Conservation (phyloP, 164 flowering plant genomes). For the Euptelea pleiosperma region DNA sequence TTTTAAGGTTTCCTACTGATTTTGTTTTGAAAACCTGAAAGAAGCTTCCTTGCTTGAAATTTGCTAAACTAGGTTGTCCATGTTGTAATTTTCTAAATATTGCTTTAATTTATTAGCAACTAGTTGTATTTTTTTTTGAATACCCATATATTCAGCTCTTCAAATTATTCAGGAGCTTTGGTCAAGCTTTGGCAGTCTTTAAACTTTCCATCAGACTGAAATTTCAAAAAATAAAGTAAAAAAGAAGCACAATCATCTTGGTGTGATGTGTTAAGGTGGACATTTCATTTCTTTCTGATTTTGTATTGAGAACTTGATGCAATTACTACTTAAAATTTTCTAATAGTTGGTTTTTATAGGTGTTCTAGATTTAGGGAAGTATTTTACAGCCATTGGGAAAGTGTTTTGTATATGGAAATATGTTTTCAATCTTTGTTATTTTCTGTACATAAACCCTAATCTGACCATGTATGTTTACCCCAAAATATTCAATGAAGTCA, state of each 20-base stretch:
- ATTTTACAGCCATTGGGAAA: too few species aligned
- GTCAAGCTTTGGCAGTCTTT: neutral
- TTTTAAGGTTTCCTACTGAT: neutral
- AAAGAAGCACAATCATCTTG: neutral
- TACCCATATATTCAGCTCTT: neutral
- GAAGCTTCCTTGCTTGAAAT: neutral
- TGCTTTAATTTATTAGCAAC: neutral
- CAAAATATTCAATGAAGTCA: too few species aligned
- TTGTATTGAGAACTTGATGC: too few species aligned
- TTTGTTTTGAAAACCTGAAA: neutral
- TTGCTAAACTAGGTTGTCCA: neutral
- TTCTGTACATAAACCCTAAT: too few species aligned
- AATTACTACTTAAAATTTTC: too few species aligned
- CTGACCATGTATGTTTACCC: too few species aligned
- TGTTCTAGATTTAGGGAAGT: too few species aligned
- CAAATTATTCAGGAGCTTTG: neutral
- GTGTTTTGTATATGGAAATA: too few species aligned
- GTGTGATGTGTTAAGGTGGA: neutral
- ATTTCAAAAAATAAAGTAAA: too few species aligned
- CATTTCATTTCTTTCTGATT: neutral
- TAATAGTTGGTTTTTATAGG: too few species aligned
- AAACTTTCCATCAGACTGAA: neutral
- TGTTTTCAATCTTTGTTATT: too few species aligned
- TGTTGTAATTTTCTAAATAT: neutral
- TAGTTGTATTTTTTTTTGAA: neutral